Percentiles rank a stretch among this genome's conserved stretches.
These are phyloP conservation scores for Tremella fuciformis DNA, from an alignment of 768 basidiomycete genomes.

Conservation along the genomic window DNA sequence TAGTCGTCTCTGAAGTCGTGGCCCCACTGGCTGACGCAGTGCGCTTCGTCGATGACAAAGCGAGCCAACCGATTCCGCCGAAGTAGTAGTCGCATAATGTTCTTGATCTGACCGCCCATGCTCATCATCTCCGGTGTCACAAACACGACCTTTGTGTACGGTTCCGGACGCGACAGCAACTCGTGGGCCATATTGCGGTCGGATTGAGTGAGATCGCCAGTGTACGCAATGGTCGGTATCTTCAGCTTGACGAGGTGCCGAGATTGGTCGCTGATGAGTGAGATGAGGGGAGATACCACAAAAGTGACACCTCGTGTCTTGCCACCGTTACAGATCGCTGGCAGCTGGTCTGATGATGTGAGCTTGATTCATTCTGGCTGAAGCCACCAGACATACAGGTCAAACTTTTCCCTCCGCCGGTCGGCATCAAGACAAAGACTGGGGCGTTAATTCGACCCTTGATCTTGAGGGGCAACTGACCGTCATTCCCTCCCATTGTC, in stretches of 20 bases:
- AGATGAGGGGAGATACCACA: conserved; percentile 88
- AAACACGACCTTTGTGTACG: conserved; percentile 68
- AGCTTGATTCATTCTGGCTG: neutral
- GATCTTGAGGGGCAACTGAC: conserved; percentile 12
- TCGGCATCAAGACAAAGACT: conserved; percentile 94
- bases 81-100: conserved; percentile 63
- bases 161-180: conserved; percentile 38
- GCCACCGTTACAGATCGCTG: conserved; percentile 73
- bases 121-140: conserved; percentile 87
- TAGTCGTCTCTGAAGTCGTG: conserved; percentile 60
- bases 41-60: conserved; percentile 95
- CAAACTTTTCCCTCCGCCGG: conserved; percentile 86
- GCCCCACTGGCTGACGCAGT: conserved; percentile 89
- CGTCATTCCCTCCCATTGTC: conserved; percentile 71
- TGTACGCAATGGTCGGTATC: conserved; percentile 69
- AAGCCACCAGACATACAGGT: conserved; percentile 59
- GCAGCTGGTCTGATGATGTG: conserved; percentile 61
- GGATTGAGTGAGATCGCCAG: conserved; percentile 54
- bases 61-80: conserved; percentile 64
- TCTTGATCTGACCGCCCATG: conserved; percentile 60
- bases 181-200: conserved; percentile 49
- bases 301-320: conserved; percentile 77
- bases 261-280: conserved; percentile 89
- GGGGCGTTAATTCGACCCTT: conserved; percentile 1
- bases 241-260: conserved; percentile 62